These are phyloP conservation scores for Pseudocercospora fijiensis DNA, from an alignment of 2,329 filamentous ascomycete species.

Conservation along the genomic window DNA sequence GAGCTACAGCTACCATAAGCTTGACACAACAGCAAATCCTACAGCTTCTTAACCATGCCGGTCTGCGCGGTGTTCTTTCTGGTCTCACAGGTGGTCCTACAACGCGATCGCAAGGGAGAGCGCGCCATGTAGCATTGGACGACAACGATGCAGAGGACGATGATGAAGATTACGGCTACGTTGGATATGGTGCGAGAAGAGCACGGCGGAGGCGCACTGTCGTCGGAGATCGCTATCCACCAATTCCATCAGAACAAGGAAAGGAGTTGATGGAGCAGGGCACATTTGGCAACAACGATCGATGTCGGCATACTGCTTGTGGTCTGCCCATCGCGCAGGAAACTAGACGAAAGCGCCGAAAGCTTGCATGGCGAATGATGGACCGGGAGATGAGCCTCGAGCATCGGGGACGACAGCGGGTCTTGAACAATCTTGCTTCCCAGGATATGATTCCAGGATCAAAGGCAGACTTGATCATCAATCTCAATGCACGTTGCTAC, in stretches of 20 bases:
- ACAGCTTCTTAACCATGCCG: slow-evolving; percentile 54
- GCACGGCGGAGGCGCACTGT: slow-evolving; percentile 51
- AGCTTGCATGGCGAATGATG: slow-evolving; percentile 68
- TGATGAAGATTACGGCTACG: slow-evolving; percentile 43
- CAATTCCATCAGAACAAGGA: slow-evolving; percentile 77
- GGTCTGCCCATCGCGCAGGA: slow-evolving; percentile 38
- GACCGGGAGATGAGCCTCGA: slow-evolving; percentile 79
- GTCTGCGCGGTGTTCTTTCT: slow-evolving; percentile 55
- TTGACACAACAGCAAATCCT: slow-evolving; percentile 50
- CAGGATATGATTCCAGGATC: slow-evolving; percentile 75
- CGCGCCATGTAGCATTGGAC: slow-evolving; percentile 29
- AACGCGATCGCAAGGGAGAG: slow-evolving; percentile 29
- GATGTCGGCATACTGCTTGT: slow-evolving; percentile 49
- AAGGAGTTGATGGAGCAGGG: slow-evolving; percentile 77
- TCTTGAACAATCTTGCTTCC: slow-evolving; percentile 62
- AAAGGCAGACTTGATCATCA: slow-evolving; percentile 79
- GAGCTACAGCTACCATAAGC: slow-evolving; percentile 32
- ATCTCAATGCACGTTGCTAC: slow-evolving; percentile 83
- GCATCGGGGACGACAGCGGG: slow-evolving; percentile 56
- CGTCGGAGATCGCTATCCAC: slow-evolving; percentile 64
- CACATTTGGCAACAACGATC: slow-evolving; percentile 69
- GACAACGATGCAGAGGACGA: slow-evolving; percentile 28
- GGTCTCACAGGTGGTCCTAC: slow-evolving; percentile 25
- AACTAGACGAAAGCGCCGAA: slow-evolving; percentile 57
- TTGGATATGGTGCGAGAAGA: slow-evolving; percentile 43